A percentile compares a stretch with the other conserved stretches of the same genome.
Conservation (phyloP, 2,329 filamentous ascomycete genomes). For the Penicillium sp. region DNA sequence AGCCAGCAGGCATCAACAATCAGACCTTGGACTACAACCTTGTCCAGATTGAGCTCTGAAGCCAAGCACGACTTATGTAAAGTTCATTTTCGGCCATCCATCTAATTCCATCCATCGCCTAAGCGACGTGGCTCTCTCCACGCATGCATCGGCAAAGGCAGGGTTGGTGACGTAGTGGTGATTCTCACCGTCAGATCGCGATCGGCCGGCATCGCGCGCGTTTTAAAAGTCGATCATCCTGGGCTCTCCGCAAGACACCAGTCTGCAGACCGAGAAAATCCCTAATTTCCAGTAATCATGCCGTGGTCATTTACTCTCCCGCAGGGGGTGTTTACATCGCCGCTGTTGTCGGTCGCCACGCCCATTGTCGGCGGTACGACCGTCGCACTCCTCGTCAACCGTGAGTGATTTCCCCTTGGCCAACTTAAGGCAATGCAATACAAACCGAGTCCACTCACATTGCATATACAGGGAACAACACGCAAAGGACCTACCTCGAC, state of each 20-base stretch:
- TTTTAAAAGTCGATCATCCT: neutral
- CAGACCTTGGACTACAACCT: neutral
- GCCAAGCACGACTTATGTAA: too few relatives aligned
- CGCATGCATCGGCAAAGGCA: neutral
- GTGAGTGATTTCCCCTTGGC: constrained; percentile 19
- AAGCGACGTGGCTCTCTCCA: neutral
- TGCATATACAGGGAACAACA: constrained; percentile 32
- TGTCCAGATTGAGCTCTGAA: neutral
- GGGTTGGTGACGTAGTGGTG: constrained; percentile 11
- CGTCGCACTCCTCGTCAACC: constrained; percentile 36
- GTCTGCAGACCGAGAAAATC: neutral
- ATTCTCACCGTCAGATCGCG: constrained; percentile 11
- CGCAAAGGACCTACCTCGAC: constrained; percentile 41
- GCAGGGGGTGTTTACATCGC: constrained; percentile 34
- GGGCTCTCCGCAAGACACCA: neutral
- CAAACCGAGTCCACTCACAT: neutral
- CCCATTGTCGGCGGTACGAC: constrained; percentile 31
- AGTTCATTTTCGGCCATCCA: too few relatives aligned
- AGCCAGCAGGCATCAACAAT: neutral
- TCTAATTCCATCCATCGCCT: neutral
- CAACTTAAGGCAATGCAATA: too few relatives aligned
- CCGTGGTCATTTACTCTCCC: constrained; percentile 37
- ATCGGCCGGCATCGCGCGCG: constrained; percentile 7
- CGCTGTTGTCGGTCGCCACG: constrained; percentile 33
- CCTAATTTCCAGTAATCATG: constrained; percentile 14